Conservation (phyloP, 768 basidiomycete species). For the Kwoniella botswanensis region DNA sequence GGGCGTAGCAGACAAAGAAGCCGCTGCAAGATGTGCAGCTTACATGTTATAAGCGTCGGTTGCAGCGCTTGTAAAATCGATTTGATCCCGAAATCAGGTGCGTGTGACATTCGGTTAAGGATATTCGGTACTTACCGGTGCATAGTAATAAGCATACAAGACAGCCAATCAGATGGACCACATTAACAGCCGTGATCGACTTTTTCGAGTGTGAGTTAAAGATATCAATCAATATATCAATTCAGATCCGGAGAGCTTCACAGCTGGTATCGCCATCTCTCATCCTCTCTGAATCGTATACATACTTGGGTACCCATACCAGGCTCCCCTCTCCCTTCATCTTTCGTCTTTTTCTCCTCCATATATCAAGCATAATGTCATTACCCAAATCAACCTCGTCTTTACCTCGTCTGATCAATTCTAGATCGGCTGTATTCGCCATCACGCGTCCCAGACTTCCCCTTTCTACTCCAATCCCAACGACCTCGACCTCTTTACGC, state of each 20-base stretch:
- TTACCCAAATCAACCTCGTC: conserved; percentile 11
- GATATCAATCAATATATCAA: neutral
- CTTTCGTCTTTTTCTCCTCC: neutral
- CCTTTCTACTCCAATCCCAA: neutral
- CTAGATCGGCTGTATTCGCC: conserved; percentile 20
- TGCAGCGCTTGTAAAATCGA: conserved; percentile 4
- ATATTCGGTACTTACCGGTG: conserved; percentile 8
- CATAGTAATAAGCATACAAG: neutral
- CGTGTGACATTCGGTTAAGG: neutral
- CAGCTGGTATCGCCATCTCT: neutral
- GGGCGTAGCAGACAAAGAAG: neutral
- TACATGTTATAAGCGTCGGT: neutral
- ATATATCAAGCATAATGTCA: conserved; percentile 25
- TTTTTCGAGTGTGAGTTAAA: neutral
- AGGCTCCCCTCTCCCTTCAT: neutral
- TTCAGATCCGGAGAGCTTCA: neutral
- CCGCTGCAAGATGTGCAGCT: neutral
- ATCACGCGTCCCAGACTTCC: conserved; percentile 16
- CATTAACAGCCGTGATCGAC: neutral
- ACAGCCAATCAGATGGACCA: neutral
- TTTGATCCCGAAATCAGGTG: neutral
- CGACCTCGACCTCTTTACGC: neutral
- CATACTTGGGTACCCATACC: neutral
- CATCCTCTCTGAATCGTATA: neutral
- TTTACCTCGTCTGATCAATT: conserved; percentile 15